Percentiles rank a stretch among this genome's conserved stretches.
Conservation (phyloP, 2,329 filamentous ascomycete genomes). For the Coniochaeta sp. region DNA sequence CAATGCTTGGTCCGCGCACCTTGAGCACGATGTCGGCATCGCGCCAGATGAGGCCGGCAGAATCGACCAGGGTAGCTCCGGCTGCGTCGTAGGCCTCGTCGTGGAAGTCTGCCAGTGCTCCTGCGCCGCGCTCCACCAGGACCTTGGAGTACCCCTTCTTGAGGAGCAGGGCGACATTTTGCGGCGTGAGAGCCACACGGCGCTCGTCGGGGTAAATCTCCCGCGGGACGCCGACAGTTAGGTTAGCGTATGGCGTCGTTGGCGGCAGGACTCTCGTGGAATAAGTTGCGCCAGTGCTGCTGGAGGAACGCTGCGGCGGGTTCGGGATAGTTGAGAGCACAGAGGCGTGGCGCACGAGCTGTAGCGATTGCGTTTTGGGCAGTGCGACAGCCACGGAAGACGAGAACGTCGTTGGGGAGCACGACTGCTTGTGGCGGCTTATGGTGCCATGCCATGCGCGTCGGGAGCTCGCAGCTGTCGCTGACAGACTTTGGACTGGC, state of each 20-base stretch:
- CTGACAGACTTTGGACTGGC: constrained; percentile 3
- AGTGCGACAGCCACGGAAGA: constrained; percentile 16
- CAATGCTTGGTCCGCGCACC: constrained; percentile 66
- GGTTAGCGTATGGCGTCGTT: constrained; percentile 58
- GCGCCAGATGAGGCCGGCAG: constrained; percentile 61
- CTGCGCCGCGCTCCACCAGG: constrained; percentile 75
- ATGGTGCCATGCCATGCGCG: constrained; percentile 33
- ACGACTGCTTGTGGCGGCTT: constrained; percentile 15
- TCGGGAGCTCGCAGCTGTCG: constrained; percentile 13
- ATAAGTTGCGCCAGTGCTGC: constrained; percentile 20
- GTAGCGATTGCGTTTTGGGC: constrained; percentile 22
- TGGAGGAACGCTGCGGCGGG: constrained; percentile 11
- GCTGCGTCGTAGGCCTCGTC: constrained; percentile 72
- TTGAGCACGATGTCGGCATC: constrained; percentile 76
- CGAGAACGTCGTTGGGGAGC: constrained; percentile 2
- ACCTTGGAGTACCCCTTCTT: constrained; percentile 80
- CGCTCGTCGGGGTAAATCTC: constrained; percentile 76
- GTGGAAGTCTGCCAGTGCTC: constrained; percentile 66
- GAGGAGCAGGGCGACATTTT: constrained; percentile 72
- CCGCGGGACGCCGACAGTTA: constrained; percentile 72
- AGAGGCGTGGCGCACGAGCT: constrained; percentile 32
- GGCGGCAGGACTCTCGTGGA: constrained; percentile 33
- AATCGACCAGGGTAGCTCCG: constrained; percentile 70
- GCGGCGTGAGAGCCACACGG: constrained; percentile 76
- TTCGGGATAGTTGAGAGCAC: constrained; percentile 18